Conservation (phyloP, 2,329 filamentous ascomycete species). For the Monosporascus sp. region DNA sequence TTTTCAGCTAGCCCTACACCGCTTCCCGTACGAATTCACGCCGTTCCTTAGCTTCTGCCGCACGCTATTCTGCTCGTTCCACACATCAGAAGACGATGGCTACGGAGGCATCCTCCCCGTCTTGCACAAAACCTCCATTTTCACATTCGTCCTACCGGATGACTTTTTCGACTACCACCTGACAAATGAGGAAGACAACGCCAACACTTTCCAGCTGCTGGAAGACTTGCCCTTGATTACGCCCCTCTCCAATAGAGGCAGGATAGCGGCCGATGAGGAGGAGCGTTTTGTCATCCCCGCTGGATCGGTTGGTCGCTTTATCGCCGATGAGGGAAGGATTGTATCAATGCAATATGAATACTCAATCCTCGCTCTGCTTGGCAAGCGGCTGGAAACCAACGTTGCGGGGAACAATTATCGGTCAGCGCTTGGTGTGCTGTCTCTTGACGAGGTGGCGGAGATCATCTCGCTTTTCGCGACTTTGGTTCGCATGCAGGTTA, state of each 20-base stretch:
- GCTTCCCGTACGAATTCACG: conserved; percentile 80
- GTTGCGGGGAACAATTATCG: conserved; percentile 51
- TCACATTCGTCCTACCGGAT: conserved; percentile 72
- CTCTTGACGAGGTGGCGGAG: conserved; percentile 62
- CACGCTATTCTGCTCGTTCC: conserved; percentile 51
- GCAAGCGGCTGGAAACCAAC: conserved; percentile 67
- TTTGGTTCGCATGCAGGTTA: conserved; percentile 52
- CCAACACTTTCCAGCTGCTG: conserved; percentile 68
- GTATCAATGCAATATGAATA: conserved; percentile 75
- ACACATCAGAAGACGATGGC: conserved; percentile 25
- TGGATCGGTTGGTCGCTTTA: conserved; percentile 64
- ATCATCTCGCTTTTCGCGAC: conserved; percentile 69
- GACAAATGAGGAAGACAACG: conserved; percentile 79
- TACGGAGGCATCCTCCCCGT: conserved; percentile 52
- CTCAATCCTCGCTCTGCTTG: conserved; percentile 74
- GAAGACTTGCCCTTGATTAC: conserved; percentile 60
- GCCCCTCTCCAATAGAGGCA: conserved; percentile 39
- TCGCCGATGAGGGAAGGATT: conserved; percentile 71
- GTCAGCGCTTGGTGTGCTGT: conserved; percentile 47
- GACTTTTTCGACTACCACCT: conserved; percentile 71
- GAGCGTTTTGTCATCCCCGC: conserved; percentile 57
- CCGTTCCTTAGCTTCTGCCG: conserved; percentile 72
- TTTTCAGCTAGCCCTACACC: conserved; percentile 64
- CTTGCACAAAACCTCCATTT: conserved; percentile 63
- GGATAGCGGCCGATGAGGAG: conserved; percentile 39